A percentile compares a stretch with the other conserved stretches of the same genome.
These are phyloP conservation scores for Pythium aphanidermatum DNA, from an alignment of 352 stramenopile genomes.

Conservation along the genomic window DNA sequence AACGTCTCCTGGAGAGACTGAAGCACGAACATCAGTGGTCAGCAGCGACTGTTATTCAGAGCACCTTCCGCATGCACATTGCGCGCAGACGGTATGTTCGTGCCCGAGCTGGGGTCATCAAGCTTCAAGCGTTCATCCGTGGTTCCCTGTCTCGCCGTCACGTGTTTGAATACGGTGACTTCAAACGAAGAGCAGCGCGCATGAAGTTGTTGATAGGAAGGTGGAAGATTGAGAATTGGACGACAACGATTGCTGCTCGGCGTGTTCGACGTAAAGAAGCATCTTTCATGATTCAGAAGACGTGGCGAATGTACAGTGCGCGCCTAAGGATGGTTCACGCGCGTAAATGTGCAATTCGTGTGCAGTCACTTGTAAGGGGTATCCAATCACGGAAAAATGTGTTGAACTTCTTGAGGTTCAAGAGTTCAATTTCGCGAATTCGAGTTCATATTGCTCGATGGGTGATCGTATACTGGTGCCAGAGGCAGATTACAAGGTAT, in stretches of 20 bases:
- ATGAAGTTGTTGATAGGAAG: slow-evolving; percentile 15
- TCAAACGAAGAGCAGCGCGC: slow-evolving; percentile 1
- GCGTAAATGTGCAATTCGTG: slow-evolving; percentile 2
- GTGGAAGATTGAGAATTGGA: slow-evolving; percentile 17
- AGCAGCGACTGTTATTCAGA: slow-evolving; percentile 12
- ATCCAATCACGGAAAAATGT: slow-evolving; percentile 5
- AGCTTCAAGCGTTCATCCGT: slow-evolving; percentile 5
- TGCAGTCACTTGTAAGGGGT: slow-evolving; percentile 13
- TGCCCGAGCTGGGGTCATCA: not conserved
- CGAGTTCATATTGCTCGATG: slow-evolving; percentile 6
- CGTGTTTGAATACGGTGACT: slow-evolving; percentile 7
- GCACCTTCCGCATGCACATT: not conserved
- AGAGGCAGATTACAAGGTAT: not conserved
- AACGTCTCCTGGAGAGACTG: slow-evolving; percentile 20
- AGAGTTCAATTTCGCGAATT: not conserved
- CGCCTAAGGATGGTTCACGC: not conserved
- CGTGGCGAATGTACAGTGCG: slow-evolving; percentile 6
- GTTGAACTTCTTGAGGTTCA: slow-evolving; percentile 6
- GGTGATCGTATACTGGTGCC: slow-evolving; percentile 11
- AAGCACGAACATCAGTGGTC: slow-evolving; percentile 20
- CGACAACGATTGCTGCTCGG: not conserved
- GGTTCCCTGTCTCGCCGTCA: slow-evolving; percentile 1
- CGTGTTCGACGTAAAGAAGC: slow-evolving; percentile 18
- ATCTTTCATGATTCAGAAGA: slow-evolving; percentile 40
- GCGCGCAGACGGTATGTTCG: not conserved